These are phyloP conservation scores for Cinnamomum chago DNA, from an alignment of 164 flowering plant genomes.

Conservation along the genomic window DNA sequence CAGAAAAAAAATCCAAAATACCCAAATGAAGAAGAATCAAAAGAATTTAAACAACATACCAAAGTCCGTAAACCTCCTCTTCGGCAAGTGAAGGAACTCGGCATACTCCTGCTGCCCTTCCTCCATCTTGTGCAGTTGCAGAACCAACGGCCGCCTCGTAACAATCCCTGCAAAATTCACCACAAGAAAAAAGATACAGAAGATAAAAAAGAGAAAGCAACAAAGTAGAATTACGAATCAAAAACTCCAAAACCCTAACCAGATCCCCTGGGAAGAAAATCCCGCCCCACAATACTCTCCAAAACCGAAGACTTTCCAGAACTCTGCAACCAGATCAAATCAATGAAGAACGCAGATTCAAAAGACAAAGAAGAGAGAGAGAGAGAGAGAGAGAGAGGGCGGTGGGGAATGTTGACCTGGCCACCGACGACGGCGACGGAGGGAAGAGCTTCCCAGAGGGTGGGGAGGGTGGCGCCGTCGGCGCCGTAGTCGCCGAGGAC, in stretches of 20 bases:
- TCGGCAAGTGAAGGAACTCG: constrained; percentile 64
- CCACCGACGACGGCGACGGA: constrained; percentile 95
- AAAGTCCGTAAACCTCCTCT: constrained; percentile 54
- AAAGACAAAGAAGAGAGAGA: constrained; percentile 2
- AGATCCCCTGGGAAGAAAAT: constrained; percentile 85
- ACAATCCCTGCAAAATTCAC: constrained; percentile 53
- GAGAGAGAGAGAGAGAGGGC: background rate
- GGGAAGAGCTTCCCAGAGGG: constrained; percentile 93
- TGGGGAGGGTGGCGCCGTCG: constrained; percentile 44
- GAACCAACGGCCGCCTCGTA: constrained; percentile 78
- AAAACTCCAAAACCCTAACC: constrained; percentile 29
- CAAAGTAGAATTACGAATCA: background rate
- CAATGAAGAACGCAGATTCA: background rate
- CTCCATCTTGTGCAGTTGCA: constrained; percentile 72
- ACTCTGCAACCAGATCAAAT: constrained; percentile 40
- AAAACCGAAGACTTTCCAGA: constrained; percentile 84
- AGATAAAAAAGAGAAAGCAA: background rate
- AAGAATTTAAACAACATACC: constrained; percentile 23
- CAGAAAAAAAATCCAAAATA: background rate
- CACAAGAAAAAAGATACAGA: background rate
- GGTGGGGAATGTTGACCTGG: constrained; percentile 41
- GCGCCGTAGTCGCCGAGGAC: constrained; percentile 67
- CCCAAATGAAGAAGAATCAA: constrained; percentile 2
- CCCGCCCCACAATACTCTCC: constrained; percentile 84
- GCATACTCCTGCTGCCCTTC: constrained; percentile 62